Percentiles rank a stretch among this genome's conserved stretches.
phyloP scores from a whole-genome alignment of 2,329 filamentous ascomycete species.

The Neofusicoccum ribis region DNA sequence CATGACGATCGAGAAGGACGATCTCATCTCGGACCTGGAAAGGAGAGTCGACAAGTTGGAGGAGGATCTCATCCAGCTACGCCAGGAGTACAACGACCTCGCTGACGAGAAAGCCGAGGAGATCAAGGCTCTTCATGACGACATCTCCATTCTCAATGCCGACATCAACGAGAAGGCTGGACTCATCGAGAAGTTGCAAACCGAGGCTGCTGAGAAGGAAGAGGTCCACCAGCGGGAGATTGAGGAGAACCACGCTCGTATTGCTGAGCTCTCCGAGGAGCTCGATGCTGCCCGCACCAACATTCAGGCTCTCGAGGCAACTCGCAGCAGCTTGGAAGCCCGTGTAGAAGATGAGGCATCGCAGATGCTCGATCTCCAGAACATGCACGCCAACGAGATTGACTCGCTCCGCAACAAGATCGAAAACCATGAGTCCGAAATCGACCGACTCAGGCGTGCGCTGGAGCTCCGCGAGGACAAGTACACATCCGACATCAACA shows the following conservation, averaged over 20 bases:
- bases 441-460: constrained; percentile 36
- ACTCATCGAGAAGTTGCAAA: constrained; percentile 31
- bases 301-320: constrained; percentile 27
- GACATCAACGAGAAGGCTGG: constrained; percentile 34
- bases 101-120: constrained; percentile 30
- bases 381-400: constrained; percentile 34
- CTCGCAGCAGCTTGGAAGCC: constrained; percentile 33
- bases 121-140: constrained; percentile 28
- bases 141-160: constrained; percentile 38
- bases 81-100: constrained; percentile 33
- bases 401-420: constrained; percentile 43
- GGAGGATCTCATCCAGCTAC: constrained; percentile 34
- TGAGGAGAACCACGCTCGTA: constrained; percentile 31
- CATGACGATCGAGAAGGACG: constrained; percentile 35
- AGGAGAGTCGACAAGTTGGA: constrained; percentile 37
- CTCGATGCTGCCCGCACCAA: constrained; percentile 19
- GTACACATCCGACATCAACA: constrained; percentile 29
- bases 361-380: constrained; percentile 36
- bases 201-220: constrained; percentile 33
- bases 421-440: constrained; percentile 39
- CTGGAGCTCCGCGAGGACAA: constrained; percentile 27
- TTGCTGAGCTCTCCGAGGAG: constrained; percentile 28
- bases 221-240: constrained; percentile 29
- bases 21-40: constrained; percentile 34
- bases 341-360: constrained; percentile 37